Conservation (phyloP, 768 basidiomycete genomes). For the Porphyrellus cyaneotinctus region DNA sequence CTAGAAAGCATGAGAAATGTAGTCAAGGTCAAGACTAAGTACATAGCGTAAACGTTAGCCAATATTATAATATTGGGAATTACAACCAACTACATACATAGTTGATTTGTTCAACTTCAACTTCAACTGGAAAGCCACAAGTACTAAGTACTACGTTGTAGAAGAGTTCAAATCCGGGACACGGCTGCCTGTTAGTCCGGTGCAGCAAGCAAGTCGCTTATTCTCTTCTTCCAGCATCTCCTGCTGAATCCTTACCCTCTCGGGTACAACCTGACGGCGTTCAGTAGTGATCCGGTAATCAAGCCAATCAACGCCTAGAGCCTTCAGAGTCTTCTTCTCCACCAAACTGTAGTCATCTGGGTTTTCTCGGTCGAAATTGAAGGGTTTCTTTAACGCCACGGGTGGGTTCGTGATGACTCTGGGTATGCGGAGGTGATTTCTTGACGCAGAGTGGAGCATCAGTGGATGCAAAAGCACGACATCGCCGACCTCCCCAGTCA, state of each 20-base stretch:
- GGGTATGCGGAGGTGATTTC: conserved; percentile 52
- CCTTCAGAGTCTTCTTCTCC: conserved; percentile 5
- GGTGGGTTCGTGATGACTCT: conserved; percentile 67
- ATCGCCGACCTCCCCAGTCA: conserved; percentile 7
- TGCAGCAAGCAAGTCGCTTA: neutral
- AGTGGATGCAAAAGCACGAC: conserved; percentile 43
- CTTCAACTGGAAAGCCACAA: too few relatives aligned
- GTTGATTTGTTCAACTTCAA: too few relatives aligned
- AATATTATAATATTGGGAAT: too few relatives aligned
- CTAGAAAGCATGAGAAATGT: conserved; percentile 20
- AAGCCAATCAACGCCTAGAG: conserved; percentile 6
- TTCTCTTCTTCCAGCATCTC: conserved; percentile 5
- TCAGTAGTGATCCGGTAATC: conserved; percentile 1
- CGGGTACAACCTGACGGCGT: conserved; percentile 3
- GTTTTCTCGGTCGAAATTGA: conserved; percentile 34
- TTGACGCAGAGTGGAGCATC: conserved; percentile 62
- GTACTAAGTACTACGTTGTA: too few relatives aligned
- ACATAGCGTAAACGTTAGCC: too few relatives aligned
- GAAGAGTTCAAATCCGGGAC: too few relatives aligned
- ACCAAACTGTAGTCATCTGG: conserved; percentile 2
- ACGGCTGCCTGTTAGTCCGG: neutral
- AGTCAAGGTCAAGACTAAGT: neutral
- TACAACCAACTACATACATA: too few relatives aligned
- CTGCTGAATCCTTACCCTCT: conserved; percentile 1
- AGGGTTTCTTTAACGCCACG: conserved; percentile 50